phyloP scores from a whole-genome alignment of 2,329 filamentous ascomycete genomes.

The Aureobasidium mangrovei region DNA sequence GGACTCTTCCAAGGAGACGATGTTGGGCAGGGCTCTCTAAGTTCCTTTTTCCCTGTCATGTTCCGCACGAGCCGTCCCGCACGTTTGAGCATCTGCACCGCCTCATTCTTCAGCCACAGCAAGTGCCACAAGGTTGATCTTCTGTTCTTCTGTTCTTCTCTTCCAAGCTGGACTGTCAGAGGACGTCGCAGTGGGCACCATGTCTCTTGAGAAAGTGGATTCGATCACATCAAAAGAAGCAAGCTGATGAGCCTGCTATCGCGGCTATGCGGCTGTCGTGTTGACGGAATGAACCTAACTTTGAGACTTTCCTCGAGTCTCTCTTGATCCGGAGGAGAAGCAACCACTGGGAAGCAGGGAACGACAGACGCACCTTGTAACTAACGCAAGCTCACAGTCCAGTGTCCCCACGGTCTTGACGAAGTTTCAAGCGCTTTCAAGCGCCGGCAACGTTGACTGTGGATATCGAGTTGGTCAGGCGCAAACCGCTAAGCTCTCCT shows the following conservation, averaged over 20 bases:
- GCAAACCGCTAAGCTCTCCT: no score
- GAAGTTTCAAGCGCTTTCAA: no score
- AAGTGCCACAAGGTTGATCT: not conserved
- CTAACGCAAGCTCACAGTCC: not conserved
- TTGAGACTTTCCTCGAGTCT: not conserved
- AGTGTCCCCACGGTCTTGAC: no score
- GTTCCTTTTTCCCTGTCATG: not conserved
- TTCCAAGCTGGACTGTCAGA: no score
- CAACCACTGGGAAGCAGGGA: not conserved
- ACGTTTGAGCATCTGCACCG: not conserved
- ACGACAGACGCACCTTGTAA: not conserved
- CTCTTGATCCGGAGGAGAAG: not conserved
- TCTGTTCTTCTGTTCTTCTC: no score
- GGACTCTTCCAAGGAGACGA: no score
- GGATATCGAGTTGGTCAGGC: no score
- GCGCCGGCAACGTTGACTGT: no score
- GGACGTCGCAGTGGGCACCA: not conserved
- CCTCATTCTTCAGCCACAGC: not conserved
- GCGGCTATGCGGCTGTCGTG: not conserved
- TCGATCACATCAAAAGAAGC: no score
- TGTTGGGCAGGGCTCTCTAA: no score
- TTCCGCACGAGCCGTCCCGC: slow-evolving; percentile 7
- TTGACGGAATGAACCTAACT: not conserved
- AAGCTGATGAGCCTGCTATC: not conserved
- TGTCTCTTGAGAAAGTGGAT: not conserved